Conservation (phyloP, 305 asterid species). For the Fraxinus nigra region DNA sequence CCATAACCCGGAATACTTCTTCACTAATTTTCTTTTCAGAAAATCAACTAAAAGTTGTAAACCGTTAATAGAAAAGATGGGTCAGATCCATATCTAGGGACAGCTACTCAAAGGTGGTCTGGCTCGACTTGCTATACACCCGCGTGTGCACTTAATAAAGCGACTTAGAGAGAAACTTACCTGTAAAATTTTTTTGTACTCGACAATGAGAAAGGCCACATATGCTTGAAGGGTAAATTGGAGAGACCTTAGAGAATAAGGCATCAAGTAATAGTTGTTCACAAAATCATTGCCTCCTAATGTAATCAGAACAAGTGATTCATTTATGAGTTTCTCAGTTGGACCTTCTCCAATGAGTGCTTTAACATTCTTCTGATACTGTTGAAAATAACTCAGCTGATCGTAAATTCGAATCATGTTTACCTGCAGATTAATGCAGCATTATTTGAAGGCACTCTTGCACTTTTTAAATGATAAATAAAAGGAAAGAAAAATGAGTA, state of each 20-base stretch:
- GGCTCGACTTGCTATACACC: not conserved
- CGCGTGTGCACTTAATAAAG: not conserved
- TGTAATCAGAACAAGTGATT: conserved; percentile 47
- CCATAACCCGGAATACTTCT: not conserved
- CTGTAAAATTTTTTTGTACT: conserved; percentile 56
- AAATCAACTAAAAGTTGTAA: not conserved
- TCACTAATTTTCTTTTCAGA: not conserved
- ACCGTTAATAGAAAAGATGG: not conserved
- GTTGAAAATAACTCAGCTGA: conserved; percentile 43
- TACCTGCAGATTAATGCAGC: conserved; percentile 37
- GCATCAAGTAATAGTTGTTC: conserved; percentile 62
- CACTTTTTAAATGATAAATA: not conserved
- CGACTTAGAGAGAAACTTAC: conserved; percentile 20
- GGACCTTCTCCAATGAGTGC: conserved; percentile 35
- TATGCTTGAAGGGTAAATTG: conserved; percentile 47
- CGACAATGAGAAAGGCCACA: conserved; percentile 51
- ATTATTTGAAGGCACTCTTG: not conserved
- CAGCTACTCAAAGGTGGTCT: not conserved
- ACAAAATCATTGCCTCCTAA: conserved; percentile 82
- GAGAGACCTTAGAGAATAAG: conserved; percentile 49
- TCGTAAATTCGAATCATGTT: conserved; percentile 52
- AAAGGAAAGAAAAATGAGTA: not conserved
- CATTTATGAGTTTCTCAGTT: conserved; percentile 34
- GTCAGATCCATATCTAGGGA: not conserved
- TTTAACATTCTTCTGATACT: conserved; percentile 50